A percentile compares a stretch with the other conserved stretches of the same genome.
These are phyloP conservation scores for Reutealis trisperma DNA, from an alignment of 345 rosid genomes.

Conservation along the genomic window DNA sequence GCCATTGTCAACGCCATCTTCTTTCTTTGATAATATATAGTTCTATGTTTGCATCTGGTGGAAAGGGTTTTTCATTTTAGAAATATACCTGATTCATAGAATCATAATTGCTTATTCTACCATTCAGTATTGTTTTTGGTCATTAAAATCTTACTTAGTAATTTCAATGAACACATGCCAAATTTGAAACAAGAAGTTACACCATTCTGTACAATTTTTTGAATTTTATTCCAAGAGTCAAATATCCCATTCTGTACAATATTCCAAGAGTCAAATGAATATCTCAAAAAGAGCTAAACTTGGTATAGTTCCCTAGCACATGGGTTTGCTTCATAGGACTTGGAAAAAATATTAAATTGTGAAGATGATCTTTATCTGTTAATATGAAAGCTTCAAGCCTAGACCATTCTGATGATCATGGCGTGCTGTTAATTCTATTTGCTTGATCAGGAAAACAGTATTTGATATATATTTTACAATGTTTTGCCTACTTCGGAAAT, in stretches of 20 bases:
- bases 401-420: background rate
- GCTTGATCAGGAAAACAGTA: constrained; percentile 12
- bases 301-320: no score
- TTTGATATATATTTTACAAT: background rate
- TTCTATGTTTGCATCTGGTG: no score
- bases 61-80: background rate
- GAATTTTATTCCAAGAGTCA: no score
- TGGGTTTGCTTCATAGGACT: background rate
- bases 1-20: no score
- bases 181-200: no score
- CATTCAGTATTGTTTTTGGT: no score
- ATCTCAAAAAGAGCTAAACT: no score
- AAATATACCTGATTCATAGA: background rate
- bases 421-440: background rate
- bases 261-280: no score
- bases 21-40: background rate
- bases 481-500: background rate
- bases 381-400: background rate
- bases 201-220: no score
- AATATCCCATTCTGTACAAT: no score
- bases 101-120: no score
- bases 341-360: background rate
- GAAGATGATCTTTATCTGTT: background rate
- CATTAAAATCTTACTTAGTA: background rate
- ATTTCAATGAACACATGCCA: no score